phyloP scores from a whole-genome alignment of 2,329 filamentous ascomycete genomes.

The Cladobotryum mycophilum region DNA sequence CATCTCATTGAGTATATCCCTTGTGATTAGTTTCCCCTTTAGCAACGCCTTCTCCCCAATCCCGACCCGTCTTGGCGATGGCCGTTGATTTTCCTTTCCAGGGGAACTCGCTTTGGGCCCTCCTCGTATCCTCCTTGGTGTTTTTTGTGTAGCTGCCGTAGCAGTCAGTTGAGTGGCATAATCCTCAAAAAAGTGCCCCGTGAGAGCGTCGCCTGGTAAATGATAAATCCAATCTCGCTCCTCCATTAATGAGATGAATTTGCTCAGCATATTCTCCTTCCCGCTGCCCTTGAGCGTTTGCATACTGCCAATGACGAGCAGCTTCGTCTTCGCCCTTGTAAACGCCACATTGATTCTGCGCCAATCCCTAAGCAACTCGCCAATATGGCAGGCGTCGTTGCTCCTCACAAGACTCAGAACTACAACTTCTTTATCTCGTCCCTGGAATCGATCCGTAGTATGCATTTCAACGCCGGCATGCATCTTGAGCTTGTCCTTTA shows the following conservation, averaged over 20 bases:
- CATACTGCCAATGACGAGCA: conserved; percentile 80
- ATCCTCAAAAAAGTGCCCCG: conserved; percentile 63
- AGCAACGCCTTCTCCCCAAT: conserved; percentile 57
- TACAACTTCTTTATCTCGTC: conserved; percentile 89
- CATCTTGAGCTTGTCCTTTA: conserved; percentile 64
- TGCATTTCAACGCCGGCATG: conserved; percentile 76
- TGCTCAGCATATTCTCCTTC: conserved; percentile 68
- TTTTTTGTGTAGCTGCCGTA: conserved; percentile 24
- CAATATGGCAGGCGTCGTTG: conserved; percentile 77
- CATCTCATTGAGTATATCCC: conserved; percentile 73
- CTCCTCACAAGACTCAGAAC: conserved; percentile 82
- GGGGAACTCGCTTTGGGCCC: conserved; percentile 8
- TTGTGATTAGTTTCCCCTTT: conserved; percentile 61
- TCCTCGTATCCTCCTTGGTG: conserved; percentile 12
- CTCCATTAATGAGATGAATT: conserved; percentile 73
- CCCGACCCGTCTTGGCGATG: conserved; percentile 49
- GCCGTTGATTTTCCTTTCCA: conserved; percentile 40
- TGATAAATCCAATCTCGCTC: conserved; percentile 73
- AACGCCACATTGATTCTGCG: conserved; percentile 92
- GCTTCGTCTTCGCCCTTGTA: conserved; percentile 84
- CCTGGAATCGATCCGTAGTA: conserved; percentile 94
- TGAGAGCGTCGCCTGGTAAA: conserved; percentile 56
- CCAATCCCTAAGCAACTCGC: conserved; percentile 87
- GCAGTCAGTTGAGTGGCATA: conserved; percentile 42
- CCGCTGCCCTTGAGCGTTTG: conserved; percentile 68